Base-by-base conservation (phyloP, 1,139 yeast genomes). In the Hemisphaericaspora lyxosophila region DNA sequence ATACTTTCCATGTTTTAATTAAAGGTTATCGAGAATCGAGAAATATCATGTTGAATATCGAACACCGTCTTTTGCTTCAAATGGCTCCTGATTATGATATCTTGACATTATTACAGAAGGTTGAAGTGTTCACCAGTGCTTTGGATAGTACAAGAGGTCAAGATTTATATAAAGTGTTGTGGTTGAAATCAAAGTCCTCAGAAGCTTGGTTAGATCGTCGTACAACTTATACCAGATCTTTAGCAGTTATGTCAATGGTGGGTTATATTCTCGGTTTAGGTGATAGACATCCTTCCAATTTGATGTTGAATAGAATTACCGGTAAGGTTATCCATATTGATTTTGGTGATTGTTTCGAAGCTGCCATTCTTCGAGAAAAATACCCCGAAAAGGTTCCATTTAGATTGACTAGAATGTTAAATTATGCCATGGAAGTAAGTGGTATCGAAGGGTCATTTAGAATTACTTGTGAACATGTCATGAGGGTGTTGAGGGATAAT, bases 311-410 rank as follows among this genome's bases (percentile, higher is more conserved):
- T 58, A 73, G 97, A 50, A 78, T 82, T 37, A 88, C 97, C 0
- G 99, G 99, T 45, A 89, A 90, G 55, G 96, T 94, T 33, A 77
- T 92, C 30, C 99, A 94, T 57, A 90, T 94, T 64, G 99, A 94
- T 72, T 94, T 92, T 62, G 99, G 98, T 50, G 99, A 94, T 59
- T 94, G 99, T 74, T 94, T 94, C 57, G 99, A 94, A 58, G 97
- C 97, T 1, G 98, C 99, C 0, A 89, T 92, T 39, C 67, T 94
- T 45, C 78, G 99, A 51, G 98, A 92, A 50, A 94, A 92, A 58
- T 94, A 85, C 60, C 99, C 99, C 0, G 99, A 94, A 58, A 90
- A 90, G 61, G 98, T 94, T 17, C 99, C 99, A 11, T 94, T 94
- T 68, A 76, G 99, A 60, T 74, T 94, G 45, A 94, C 99, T 0